Base-by-base conservation (phyloP, 371 early-diverging fungal genomes). In the Neoconidiobolus thromboides region DNA sequence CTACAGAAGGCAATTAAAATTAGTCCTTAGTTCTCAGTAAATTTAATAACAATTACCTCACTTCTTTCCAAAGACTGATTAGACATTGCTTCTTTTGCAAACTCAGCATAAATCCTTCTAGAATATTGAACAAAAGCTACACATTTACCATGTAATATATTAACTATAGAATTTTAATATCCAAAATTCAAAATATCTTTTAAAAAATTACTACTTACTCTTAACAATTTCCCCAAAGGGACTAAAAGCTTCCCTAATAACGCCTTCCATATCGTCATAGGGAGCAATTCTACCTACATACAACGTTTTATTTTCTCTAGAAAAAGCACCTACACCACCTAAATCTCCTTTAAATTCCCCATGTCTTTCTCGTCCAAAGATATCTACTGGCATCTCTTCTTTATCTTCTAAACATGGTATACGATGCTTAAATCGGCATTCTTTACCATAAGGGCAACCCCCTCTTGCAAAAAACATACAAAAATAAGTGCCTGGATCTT, bases 51-150 rank as follows among this genome's bases (percentile, higher is more conserved):
- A 43, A 38, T 37, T 46, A 72, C 70, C 62, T 73, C 83, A 50
- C 74, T 74, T 62, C 76, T 70, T 61, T 91, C 89, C 52, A 91
- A 63, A 9, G 79, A 73, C 60, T 91, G 91, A 55, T 81, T 79
- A 64, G 78, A 75, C 91, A 91, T 91, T 5, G 89, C 91, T 66
- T 89, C 91, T 65, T 85, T 85, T 5, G 89, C 89, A 69, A 91
- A 88, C 69, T 91, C 91, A 1, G 91, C 89, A 64, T 77, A 80
- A 14, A 73, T 64, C 48, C 87, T 72, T 37, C 71, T 70, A 60
- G 72, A 72, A 65, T 85, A 91, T 10, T 83, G 79, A 2, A 91
- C 85, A 71, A 88, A 89, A 1, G 85, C 89, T 15, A 87, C 86
- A 10, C 81, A 84, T 61, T 86, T 82, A 38, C 74, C 71, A 42